Base-by-base conservation (phyloP, 2,329 filamentous ascomycete species). In the Claviceps africana region DNA sequence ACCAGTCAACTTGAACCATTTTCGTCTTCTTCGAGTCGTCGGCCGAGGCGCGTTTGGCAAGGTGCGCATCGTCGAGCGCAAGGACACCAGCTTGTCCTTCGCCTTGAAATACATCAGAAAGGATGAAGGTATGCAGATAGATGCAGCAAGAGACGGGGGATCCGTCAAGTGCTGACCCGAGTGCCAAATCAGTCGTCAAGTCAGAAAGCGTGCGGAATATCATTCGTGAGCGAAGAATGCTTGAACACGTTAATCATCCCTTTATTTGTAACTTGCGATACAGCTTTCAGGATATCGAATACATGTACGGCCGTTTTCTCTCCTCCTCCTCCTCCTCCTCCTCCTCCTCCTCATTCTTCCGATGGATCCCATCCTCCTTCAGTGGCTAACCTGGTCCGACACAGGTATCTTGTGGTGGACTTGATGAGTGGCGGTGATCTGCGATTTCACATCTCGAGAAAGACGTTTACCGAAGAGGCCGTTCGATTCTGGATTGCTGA, bases 201-300 rank as follows among this genome's bases (percentile, higher is more conserved):
- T 95, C 90, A 56, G 93, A 97, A 70, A 97, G 91, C 66, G 93
- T 97, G 55, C 86, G 91, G 63, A 98, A 98, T 67, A 98, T 98
- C 60, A 93, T 98, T 64, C 85, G 93, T 61, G 93, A 98, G 74
- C 82, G 93, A 57, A 83, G 91, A 65, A 98, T 98, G 93, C 80
- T 98, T 64, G 90, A 98, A 72, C 89, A 97, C 67, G 79, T 98
- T 62, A 96, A 95, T 67, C 93, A 98, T 64, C 89, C 91, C 28
- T 98, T 97, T 68, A 86, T 98, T 60, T 97, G 91, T 74, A 98
- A 98, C 69, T 74, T 98, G 74, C 86, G 93, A 62, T 98, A 97
- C 72, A 96, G 90, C 71, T 98, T 98, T 66, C 93, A 98, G 71
- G 93, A 98, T 69, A 89, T 97, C 61, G 93, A 98, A 69, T 98